A percentile compares a stretch with the other conserved stretches of the same genome.
These are phyloP conservation scores for Lithocarpus polystachyus DNA, from an alignment of 306 rosid species.

Conservation along the genomic window DNA sequence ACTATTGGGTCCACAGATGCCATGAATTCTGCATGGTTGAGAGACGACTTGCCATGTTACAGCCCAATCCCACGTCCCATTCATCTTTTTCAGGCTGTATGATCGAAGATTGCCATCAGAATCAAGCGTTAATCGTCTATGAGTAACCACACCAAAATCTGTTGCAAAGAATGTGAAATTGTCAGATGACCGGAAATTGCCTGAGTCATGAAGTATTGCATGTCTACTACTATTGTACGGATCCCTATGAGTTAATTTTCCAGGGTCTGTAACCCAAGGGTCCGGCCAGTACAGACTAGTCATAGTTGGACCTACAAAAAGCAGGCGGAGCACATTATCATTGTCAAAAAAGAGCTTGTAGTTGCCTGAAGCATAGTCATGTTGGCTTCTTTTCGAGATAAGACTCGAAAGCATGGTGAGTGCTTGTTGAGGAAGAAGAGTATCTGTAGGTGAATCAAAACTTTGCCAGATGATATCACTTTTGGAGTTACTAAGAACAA, in stretches of 20 bases:
- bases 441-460: conserved; percentile 50
- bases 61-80: conserved; percentile 21
- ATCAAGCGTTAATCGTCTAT: conserved; percentile 23
- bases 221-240: conserved; percentile 27
- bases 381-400: conserved; percentile 24
- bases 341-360: conserved; percentile 42
- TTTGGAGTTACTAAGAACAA: conserved; percentile 17
- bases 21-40: conserved; percentile 45
- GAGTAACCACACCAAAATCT: background rate
- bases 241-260: conserved; percentile 1
- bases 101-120: conserved; percentile 40
- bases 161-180: background rate
- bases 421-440: conserved; percentile 43
- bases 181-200: conserved; percentile 36
- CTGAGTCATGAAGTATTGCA: conserved; percentile 21
- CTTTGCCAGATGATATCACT: conserved; percentile 44
- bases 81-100: conserved; percentile 30
- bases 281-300: conserved; percentile 40
- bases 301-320: conserved; percentile 13
- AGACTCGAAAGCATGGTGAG: conserved; percentile 23
- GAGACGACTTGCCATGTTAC: conserved; percentile 43
- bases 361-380: conserved; percentile 34
- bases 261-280: conserved; percentile 3
- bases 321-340: conserved; percentile 34
- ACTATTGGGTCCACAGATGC: conserved; percentile 53